These are phyloP conservation scores for Phytophthora ohioensis DNA, from an alignment of 352 stramenopile species.

Conservation along the genomic window DNA sequence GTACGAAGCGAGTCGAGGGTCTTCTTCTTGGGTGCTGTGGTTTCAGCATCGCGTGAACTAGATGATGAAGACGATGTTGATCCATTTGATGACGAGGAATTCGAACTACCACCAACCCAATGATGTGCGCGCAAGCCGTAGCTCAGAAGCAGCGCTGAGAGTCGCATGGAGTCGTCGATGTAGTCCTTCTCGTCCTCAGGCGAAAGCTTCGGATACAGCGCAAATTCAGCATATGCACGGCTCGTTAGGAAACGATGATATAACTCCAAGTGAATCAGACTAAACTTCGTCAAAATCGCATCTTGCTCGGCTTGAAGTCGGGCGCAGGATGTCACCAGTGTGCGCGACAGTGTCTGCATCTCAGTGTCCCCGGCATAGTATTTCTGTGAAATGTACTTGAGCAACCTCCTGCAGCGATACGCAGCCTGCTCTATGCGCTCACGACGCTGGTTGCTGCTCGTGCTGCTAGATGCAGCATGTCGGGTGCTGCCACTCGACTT, in stretches of 20 bases:
- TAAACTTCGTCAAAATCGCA: constrained; percentile 85
- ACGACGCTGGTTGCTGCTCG: constrained; percentile 45
- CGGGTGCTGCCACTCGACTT: constrained; percentile 53
- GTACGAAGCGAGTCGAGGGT: constrained; percentile 75
- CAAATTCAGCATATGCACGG: constrained; percentile 85
- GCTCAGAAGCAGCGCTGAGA: constrained; percentile 77
- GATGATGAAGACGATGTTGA: constrained; percentile 31
- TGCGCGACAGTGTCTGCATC: constrained; percentile 76
- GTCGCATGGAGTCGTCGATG: constrained; percentile 76
- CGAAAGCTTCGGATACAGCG: constrained; percentile 72
- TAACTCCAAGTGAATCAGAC: constrained; percentile 84
- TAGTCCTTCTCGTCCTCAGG: constrained; percentile 61
- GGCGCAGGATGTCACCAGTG: constrained; percentile 69
- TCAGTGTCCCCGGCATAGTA: constrained; percentile 84
- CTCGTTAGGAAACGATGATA: constrained; percentile 89
- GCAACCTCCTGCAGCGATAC: constrained; percentile 69
- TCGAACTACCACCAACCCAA: constrained; percentile 47
- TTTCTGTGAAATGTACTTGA: constrained; percentile 89
- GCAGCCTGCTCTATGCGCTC: constrained; percentile 71
- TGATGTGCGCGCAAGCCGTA: constrained; percentile 87
- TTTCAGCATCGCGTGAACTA: constrained; percentile 34
- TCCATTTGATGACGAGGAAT: constrained; percentile 31
- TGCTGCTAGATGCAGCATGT: constrained; percentile 19
- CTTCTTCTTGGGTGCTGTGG: constrained; percentile 56
- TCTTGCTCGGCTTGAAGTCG: constrained; percentile 84